Conservation (phyloP, 2,329 filamentous ascomycete genomes). For the Geosmithia putterillii region DNA sequence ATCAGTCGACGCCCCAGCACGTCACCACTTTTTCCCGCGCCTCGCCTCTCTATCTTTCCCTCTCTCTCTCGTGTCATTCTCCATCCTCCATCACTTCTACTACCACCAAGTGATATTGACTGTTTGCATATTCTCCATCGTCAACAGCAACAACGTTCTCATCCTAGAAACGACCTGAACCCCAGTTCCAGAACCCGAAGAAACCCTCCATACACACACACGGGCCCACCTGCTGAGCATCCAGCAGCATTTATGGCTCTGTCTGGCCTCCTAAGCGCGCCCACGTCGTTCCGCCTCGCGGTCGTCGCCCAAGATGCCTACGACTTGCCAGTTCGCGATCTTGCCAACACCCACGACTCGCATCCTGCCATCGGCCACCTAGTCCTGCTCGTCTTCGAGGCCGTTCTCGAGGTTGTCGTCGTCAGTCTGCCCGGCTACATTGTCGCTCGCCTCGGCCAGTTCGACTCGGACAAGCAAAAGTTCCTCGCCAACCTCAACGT, state of each 20-base stretch:
- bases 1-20: too few species aligned
- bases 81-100: too few species aligned
- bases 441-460: conserved; percentile 78
- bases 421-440: conserved; percentile 92
- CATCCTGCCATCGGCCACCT: conserved; percentile 60
- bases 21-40: too few species aligned
- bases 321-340: conserved; percentile 26
- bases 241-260: conserved; percentile 17
- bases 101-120: too few species aligned
- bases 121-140: too few species aligned
- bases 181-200: too few species aligned
- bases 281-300: conserved; percentile 31
- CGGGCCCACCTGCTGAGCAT: not conserved
- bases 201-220: too few species aligned
- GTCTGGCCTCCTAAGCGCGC: conserved; percentile 23
- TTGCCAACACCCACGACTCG: conserved; percentile 30
- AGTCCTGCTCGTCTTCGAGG: conserved; percentile 79
- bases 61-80: too few species aligned
- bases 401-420: conserved; percentile 88
- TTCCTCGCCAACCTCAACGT: conserved; percentile 95
- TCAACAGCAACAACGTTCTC: too few species aligned
- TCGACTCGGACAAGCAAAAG: conserved; percentile 92
- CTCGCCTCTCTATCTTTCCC: too few species aligned
- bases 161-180: too few species aligned
- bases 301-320: conserved; percentile 23